Evolutionary conservation across 2,329 filamentous ascomycete species (phyloP), one percentile per base, ranked within the genome.

Genomic region (Trichoderma simmonsii): DNA sequence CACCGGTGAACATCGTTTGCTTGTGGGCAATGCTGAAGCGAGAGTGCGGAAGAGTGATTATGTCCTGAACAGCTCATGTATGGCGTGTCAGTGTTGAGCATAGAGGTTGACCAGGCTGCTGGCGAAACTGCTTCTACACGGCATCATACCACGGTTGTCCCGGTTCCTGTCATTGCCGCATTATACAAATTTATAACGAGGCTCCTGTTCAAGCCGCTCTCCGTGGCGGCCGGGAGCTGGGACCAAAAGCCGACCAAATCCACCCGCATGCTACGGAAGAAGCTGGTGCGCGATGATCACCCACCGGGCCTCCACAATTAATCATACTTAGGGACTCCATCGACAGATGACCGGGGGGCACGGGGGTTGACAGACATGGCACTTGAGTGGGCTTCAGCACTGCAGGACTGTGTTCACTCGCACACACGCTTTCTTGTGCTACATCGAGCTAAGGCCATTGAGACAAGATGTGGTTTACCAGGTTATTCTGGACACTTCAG

Each of bases 281-380:
- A 24, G 21, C 14, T 51, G 61, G 61, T 39, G 11, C 5, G 61
- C 18, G 43, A 65, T 34, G 43, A 65, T 65, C 43, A 34, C 34
- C 63, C 28, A 56, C 63, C 30, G 63, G 30, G 48, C 63, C 63
- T 56, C 63, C 63, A 69, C 66, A 60, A 21, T 69, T 69, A 39
- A 69, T 61, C 56, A 69, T 28, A 69, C 28, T 21, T 21, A 34
- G 32, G 56, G 56, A 56, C 65, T 48, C 36, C 26, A 48, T 69
- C 21, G 65, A 39, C 64, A 12, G 32, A 26, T 6, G 28, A 63
- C 57, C 57, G 8, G 36, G 34, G 21, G 14, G 5, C 12, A 30
- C 34, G 34, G 34, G 11, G 24, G 28, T 54, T 54, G n/a, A 54
- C 18, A 14, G 26, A 14, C 43, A 21, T 51, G n/a, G 43, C 43